phyloP scores from a whole-genome alignment of 1,284 basidiomycete species.

The Ustilago esculenta region DNA sequence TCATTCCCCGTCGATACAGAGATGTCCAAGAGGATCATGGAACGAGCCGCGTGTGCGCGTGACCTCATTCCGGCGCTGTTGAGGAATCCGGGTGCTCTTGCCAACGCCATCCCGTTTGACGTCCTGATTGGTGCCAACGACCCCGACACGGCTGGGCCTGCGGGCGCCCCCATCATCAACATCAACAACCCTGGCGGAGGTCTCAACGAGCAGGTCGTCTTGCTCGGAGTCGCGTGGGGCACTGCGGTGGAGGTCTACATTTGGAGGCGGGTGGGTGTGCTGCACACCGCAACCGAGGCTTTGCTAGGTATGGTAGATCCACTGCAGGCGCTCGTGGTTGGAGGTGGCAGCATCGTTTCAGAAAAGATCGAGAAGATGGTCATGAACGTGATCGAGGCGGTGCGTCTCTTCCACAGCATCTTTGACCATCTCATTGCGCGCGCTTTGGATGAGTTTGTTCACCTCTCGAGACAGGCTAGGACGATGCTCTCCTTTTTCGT shows the following conservation, averaged over 20 bases:
- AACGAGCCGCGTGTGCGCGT: slow-evolving; percentile 39
- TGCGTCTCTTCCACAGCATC: slow-evolving; percentile 44
- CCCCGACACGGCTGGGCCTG: slow-evolving; percentile 9
- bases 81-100: slow-evolving; percentile 37
- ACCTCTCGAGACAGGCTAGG: slow-evolving; percentile 34
- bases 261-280: slow-evolving; percentile 39
- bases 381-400: slow-evolving; percentile 42
- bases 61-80: slow-evolving; percentile 47
- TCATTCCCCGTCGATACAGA: slow-evolving; percentile 38
- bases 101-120: slow-evolving; percentile 45
- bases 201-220: slow-evolving; percentile 44
- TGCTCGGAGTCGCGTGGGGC: slow-evolving; percentile 48
- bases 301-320: slow-evolving; percentile 19
- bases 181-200: slow-evolving; percentile 45
- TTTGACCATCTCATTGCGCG: slow-evolving; percentile 40
- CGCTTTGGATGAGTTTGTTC: slow-evolving; percentile 41
- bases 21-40: slow-evolving; percentile 50
- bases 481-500: slow-evolving; percentile 47
- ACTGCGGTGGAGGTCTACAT: slow-evolving; percentile 53
- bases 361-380: slow-evolving; percentile 47
- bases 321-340: slow-evolving; percentile 23
- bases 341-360: slow-evolving; percentile 25
- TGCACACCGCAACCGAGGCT: slow-evolving; percentile 24
- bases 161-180: slow-evolving; percentile 30
- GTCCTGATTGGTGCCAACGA: slow-evolving; percentile 38